phyloP scores from a whole-genome alignment of 352 stramenopile genomes.

The Phytophthora podocarpi region DNA sequence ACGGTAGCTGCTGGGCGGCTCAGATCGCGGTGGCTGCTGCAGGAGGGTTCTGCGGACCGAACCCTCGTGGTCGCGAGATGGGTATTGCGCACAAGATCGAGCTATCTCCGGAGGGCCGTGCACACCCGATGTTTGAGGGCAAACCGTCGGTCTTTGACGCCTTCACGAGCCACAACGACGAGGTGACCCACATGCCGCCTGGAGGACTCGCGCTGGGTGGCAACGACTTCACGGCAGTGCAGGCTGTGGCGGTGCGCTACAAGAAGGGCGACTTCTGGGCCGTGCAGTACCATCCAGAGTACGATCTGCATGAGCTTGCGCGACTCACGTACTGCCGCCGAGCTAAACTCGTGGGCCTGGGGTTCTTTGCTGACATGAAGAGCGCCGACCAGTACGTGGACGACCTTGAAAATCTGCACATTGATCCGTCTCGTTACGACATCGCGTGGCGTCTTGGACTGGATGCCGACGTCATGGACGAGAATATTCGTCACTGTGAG shows the following conservation, averaged over 20 bases:
- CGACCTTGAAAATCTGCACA: slow-evolving; percentile 75
- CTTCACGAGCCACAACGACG: slow-evolving; percentile 85
- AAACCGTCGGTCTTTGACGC: slow-evolving; percentile 82
- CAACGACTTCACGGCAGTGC: slow-evolving; percentile 75
- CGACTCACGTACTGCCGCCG: slow-evolving; percentile 74
- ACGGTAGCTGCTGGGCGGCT: slow-evolving; percentile 81
- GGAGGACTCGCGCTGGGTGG: slow-evolving; percentile 61
- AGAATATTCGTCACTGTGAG: slow-evolving; percentile 77
- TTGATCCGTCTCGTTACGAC: slow-evolving; percentile 72
- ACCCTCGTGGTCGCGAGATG: slow-evolving; percentile 77
- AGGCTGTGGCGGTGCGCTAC: slow-evolving; percentile 75
- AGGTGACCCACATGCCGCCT: slow-evolving; percentile 75
- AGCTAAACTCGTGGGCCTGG: slow-evolving; percentile 65
- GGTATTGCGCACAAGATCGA: slow-evolving; percentile 79
- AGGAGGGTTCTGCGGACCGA: slow-evolving; percentile 64
- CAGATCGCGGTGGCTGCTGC: slow-evolving; percentile 79
- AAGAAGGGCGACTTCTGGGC: slow-evolving; percentile 85
- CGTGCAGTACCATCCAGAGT: slow-evolving; percentile 88
- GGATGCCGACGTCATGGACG: slow-evolving; percentile 83
- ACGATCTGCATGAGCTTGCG: slow-evolving; percentile 82
- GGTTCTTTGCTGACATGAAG: slow-evolving; percentile 78
- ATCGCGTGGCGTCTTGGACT: slow-evolving; percentile 81
- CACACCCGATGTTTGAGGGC: slow-evolving; percentile 83
- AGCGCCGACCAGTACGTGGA: slow-evolving; percentile 74
- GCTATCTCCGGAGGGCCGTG: slow-evolving; percentile 71